Conservation (phyloP, 2,329 filamentous ascomycete species). For the Sclerotinia spermophila region DNA sequence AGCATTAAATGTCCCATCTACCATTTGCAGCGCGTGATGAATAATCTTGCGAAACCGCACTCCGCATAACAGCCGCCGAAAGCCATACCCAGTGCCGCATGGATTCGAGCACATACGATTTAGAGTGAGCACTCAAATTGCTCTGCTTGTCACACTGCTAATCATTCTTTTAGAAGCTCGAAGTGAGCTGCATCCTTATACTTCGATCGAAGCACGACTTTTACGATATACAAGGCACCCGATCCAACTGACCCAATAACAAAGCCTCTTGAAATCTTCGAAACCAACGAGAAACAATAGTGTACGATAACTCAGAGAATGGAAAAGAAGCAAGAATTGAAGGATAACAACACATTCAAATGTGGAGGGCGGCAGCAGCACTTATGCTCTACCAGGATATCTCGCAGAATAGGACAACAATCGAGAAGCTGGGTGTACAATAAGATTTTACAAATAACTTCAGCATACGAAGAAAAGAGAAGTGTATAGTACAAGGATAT, state of each 20-base stretch:
- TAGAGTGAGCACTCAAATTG: not conserved
- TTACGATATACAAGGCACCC: not conserved
- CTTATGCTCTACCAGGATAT: not conserved
- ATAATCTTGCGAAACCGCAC: not conserved
- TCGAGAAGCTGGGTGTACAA: too few relatives aligned
- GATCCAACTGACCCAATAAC: not conserved
- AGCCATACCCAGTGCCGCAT: not conserved
- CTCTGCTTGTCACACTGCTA: not conserved
- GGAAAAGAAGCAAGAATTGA: not conserved
- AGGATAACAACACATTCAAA: too few relatives aligned
- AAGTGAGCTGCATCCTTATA: too few relatives aligned
- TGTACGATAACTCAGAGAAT: not conserved
- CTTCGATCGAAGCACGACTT: not conserved
- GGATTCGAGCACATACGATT: not conserved
- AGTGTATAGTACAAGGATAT: not conserved
- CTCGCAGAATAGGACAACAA: not conserved
- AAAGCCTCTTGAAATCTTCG: not conserved
- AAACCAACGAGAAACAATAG: not conserved
- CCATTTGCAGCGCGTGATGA: not conserved
- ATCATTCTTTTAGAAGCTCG: not conserved
- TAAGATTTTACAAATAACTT: too few relatives aligned
- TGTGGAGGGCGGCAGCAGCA: not conserved
- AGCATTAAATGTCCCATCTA: not conserved
- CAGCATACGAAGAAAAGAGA: not conserved
- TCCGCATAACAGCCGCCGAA: not conserved